Base-by-base conservation (phyloP, 371 early-diverging fungal genomes). In the Coemansia sp. region DNA sequence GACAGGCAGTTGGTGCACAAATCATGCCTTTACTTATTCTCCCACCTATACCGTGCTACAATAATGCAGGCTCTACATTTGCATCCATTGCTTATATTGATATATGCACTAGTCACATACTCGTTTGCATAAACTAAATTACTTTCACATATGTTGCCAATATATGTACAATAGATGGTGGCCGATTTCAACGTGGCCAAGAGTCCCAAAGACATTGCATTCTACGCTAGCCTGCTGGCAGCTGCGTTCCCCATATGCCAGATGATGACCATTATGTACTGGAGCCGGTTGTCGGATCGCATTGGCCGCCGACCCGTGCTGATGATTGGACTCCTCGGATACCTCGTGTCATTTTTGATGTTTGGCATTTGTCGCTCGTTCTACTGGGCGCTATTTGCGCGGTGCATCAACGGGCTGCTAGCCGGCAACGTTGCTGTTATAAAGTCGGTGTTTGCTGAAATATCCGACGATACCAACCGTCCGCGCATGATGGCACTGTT, bases 371-470 rank as follows among this genome's bases (percentile, higher is more conserved):
- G 89, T 36, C 85, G 84, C 28, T 83, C 87, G 2, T 86, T 87
- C 44, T 49, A 73, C 5, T 87, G 85, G 86, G 94, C 94, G 3
- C 61, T 94, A 24, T 69, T 80, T 7, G 82, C 86, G 9, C 85
- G 94, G 4, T 76, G 83, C 12, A 56, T 88, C 32, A 88, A 89
- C 68, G 96, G 96, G 6, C 60, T 92, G 17, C 69, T 95, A 48
- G 92, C 91, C 72, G 90, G 91, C 13, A 96, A 94, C 66, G 83
- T 90, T n/a, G 91, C 90, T 7, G 92, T 93, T 1, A 82, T 90
- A 26, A 94, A 94, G 76, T 88, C 90, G n/a, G 89, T 93, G 80
- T 79, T 94, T 24, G 92, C 91, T 4, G 97, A 96, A 72, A 82
- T 94, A 56, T 90, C 93, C 4, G 91, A 93, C 67, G 73, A 83